Percentiles rank a stretch among this genome's conserved stretches.
Conservation (phyloP, 371 early-diverging fungal species). For the Mucor irregularis region DNA sequence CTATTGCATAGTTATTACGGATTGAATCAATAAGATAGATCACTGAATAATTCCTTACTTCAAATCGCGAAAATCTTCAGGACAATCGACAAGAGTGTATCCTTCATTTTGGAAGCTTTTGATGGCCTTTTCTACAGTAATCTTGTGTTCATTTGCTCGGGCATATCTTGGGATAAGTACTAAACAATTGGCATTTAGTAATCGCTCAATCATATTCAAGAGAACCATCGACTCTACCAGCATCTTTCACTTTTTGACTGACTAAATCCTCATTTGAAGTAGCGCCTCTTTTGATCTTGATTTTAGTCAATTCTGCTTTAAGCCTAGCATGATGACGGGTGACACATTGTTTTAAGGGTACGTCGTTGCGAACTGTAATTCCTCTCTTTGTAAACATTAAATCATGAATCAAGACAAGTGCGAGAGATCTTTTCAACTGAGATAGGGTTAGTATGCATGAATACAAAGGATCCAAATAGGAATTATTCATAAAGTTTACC, state of each 20-base stretch:
- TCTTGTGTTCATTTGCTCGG: constrained; percentile 73
- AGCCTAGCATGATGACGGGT: constrained; percentile 69
- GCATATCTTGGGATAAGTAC: constrained; percentile 74
- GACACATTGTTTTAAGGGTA: constrained; percentile 66
- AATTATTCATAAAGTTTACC: constrained; percentile 41
- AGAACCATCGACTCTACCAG: constrained; percentile 30
- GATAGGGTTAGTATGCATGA: too few relatives aligned
- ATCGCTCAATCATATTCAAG: not conserved
- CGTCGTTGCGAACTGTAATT: constrained; percentile 60
- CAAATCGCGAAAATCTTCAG: constrained; percentile 32
- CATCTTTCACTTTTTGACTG: constrained; percentile 54
- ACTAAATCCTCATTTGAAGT: constrained; percentile 72
- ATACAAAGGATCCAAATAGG: not conserved
- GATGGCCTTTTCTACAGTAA: constrained; percentile 69
- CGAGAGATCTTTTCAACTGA: constrained; percentile 48
- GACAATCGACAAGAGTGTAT: constrained; percentile 51
- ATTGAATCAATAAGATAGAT: not conserved
- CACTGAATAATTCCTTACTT: constrained; percentile 23
- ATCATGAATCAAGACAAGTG: constrained; percentile 79
- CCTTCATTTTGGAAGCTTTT: constrained; percentile 62
- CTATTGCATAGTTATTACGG: not conserved
- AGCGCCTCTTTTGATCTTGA: constrained; percentile 68
- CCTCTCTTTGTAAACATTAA: constrained; percentile 79
- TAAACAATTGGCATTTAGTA: not conserved
- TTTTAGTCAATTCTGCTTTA: constrained; percentile 72